Evolutionary conservation across 2,329 filamentous ascomycete genomes (phyloP), one percentile per base, ranked within the genome.

Genomic region (Raffaelea deltoideospora): DNA sequence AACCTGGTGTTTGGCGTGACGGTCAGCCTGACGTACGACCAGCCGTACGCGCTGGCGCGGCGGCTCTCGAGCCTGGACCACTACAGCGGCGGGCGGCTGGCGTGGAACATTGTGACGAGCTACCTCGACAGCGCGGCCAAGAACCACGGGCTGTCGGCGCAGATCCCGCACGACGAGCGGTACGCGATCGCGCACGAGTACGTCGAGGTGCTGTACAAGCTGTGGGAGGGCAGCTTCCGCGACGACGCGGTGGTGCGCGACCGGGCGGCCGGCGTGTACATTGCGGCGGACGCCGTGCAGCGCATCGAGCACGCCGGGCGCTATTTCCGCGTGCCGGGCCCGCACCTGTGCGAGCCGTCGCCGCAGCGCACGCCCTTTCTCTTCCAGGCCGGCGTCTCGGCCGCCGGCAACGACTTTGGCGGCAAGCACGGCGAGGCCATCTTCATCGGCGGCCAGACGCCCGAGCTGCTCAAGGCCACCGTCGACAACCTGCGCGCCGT

Each of bases 31-130:
- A 38, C 33, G 10, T 44, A 38, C 19, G 40, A 42, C 9, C 13
- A 34, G 20, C 42, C 42, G 5, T 44, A 33, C 22, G 33, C 32
- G 1, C 34, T 44, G 15, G 40, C 40, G 1, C 38, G 38, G 8
- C 35, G 40, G 1, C 32, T 44, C 15, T 41, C 37, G 2, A 42
- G 35, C 3, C 27, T 42, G 3, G 42, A 44, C 37, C 42, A 44
- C 24, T 17, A 35, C 10, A 42, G 32, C 17, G 20, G 31, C 11
- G 42, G 40, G 11, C 38, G 40, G 3, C 13, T 44, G 22, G 38
- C 36, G 5, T 47, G 45, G 44, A 48, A 48, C 34, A 40, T 46
- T 23, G 45, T 48, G 13, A 48, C 45, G 9, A 37, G 36, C 14
- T 45, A 41, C 35, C 40, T 38, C 5, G 38, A 45, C 30, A 38